Base-by-base conservation (phyloP, 2,329 filamentous ascomycete species). In the Nothophaeocryptopus gaeumannii region DNA sequence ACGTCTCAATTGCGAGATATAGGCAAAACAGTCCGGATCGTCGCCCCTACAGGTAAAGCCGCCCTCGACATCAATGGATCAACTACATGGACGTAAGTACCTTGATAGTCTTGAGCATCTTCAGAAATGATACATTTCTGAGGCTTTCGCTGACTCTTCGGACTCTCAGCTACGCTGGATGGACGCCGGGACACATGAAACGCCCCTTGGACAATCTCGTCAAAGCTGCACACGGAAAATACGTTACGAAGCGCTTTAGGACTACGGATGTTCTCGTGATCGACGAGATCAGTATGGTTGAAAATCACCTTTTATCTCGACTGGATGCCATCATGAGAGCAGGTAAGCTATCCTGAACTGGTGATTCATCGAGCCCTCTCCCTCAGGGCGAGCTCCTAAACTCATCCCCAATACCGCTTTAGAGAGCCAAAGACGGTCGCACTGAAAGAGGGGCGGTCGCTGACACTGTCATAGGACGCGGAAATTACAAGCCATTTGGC, bases 211-310 rank as follows among this genome's bases (percentile, higher is more conserved):
- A 69, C 0, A 50, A 61, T 11, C 40, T 63, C 3, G 20, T 45
- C 11, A 51, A 50, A 14, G 47, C 33, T 1, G 70, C 71, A 0
- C 63, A 67, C 16, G 68, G 64, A 8, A 68, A 67, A 8, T 60
- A 65, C 2, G 60, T 71, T 0, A 63, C 55, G 15, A 61, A 68
- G 1, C 69, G 75, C 0, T 63, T 82, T 1, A 58, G 14, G 0
- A 30, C 63, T 0, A 80, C 77, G 0, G 71, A 84, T 42, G 76
- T 83, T 0, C 70, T 86, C 1, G 74, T 86, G 16, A 80, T 86
- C 12, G 82, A 86, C 56, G 83, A 86, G 64, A 79, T 86, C 50
- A 82, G 77, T 54, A 86, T 86, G 83, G 72, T 85, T 0, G 79
- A 82, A 42, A 80, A 76, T 46, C 62, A 74, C 5, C 70, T 76